Percentiles rank a stretch among this genome's conserved stretches.
Conservation (phyloP, 495 filamentous ascomycete species). For the Daldinia caldariorum region DNA sequence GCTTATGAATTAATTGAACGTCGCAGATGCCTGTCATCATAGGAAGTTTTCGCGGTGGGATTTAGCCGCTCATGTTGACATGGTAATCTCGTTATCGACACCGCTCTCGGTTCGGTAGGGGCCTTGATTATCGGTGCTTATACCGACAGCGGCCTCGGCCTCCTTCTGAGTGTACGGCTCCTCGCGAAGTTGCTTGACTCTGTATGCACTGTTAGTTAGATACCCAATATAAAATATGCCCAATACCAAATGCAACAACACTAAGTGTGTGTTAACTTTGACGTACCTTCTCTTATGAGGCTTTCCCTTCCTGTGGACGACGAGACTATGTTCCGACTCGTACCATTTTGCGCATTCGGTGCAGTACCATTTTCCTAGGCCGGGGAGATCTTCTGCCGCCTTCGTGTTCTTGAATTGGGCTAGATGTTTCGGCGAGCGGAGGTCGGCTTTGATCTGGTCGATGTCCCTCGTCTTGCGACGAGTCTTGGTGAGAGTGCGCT, state of each 20-base stretch:
- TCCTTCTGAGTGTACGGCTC: conserved; percentile 87
- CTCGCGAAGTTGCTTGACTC: conserved; percentile 77
- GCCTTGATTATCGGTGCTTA: conserved; percentile 68
- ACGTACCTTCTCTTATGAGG: conserved; percentile 88
- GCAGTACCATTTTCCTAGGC: conserved; percentile 84
- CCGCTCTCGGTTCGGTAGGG: conserved; percentile 27
- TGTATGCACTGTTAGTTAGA: conserved; percentile 51
- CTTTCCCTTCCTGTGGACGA: conserved; percentile 83
- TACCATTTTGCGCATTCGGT: conserved; percentile 97
- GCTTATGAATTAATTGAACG: neutral
- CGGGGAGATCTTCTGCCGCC: conserved; percentile 85
- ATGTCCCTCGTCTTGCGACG: conserved; percentile 72
- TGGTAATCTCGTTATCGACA: conserved; percentile 43
- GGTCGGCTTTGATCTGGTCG: conserved; percentile 87
- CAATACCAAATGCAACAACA: conserved; percentile 1
- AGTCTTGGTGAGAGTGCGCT: conserved; percentile 69
- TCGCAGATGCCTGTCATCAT: conserved; percentile 1
- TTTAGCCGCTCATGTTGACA: conserved; percentile 35
- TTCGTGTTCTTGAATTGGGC: conserved; percentile 79
- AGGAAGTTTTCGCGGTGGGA: neutral
- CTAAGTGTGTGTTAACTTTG: no score
- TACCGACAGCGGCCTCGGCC: conserved; percentile 81
- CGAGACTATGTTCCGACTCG: conserved; percentile 82
- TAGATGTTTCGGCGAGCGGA: conserved; percentile 79
- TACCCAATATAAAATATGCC: conserved; percentile 16